Conservation (phyloP, 106 monocot species). For the Amphibolis antarctica region DNA sequence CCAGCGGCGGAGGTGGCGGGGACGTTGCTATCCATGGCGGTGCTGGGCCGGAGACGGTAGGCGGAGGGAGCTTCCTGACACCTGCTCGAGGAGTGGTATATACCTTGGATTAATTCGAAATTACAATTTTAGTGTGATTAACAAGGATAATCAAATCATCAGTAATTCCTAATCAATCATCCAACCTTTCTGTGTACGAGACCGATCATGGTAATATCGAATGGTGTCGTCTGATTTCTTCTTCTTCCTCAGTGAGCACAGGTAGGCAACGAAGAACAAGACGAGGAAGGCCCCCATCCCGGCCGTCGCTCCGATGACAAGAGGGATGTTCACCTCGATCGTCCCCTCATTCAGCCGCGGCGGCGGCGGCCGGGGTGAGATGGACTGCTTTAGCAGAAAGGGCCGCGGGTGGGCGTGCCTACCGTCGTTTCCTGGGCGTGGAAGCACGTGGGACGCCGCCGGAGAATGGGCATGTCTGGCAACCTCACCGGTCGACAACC, state of each 20-base stretch:
- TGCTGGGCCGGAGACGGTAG: slow-evolving; percentile 12
- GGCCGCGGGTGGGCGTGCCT: background rate
- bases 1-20: slow-evolving; percentile 12
- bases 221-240: slow-evolving; percentile 34
- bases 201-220: slow-evolving; percentile 36
- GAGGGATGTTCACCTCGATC: slow-evolving; percentile 8
- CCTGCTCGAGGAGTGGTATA: background rate
- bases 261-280: slow-evolving; percentile 20
- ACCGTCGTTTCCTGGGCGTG: too few relatives aligned
- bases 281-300: slow-evolving; percentile 36
- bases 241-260: slow-evolving; percentile 45
- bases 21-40: slow-evolving; percentile 20
- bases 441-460: too few relatives aligned
- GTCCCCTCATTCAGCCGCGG: background rate
- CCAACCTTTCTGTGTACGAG: slow-evolving; percentile 5
- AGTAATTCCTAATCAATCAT: too few relatives aligned
- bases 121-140: too few relatives aligned
- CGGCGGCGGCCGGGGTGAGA: background rate
- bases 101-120: too few relatives aligned
- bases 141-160: too few relatives aligned
- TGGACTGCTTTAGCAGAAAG: background rate
- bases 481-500: too few relatives aligned
- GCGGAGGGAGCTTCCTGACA: slow-evolving; percentile 17
- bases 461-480: background rate
- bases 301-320: slow-evolving; percentile 24